Evolutionary conservation across 2,329 filamentous ascomycete genomes (phyloP), one percentile per base, ranked within the genome.

Genomic region (Neofusicoccum cordaticola): DNA sequence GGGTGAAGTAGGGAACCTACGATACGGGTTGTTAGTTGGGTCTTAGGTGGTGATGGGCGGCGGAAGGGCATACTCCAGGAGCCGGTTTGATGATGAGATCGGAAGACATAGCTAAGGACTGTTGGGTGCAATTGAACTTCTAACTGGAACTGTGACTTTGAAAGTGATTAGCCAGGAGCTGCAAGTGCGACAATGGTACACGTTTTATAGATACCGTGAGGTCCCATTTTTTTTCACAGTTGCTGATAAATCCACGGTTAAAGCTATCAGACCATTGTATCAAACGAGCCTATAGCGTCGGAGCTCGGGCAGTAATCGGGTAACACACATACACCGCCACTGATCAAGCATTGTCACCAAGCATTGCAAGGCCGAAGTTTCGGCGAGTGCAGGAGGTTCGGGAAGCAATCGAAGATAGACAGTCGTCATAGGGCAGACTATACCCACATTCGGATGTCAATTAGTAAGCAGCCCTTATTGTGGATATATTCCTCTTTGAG

Each of bases 1-100:
- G 81, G 3, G 81, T 84, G 71, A 81, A 84, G 73, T 81, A 83
- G 9, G 80, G 72, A 44, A 77, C 70, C 76, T 79, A 47, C 9
- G 13, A 2, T 9, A n/a, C 27, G 7, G 13, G 3, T 22, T 22
- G 35, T 51, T 42, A 44, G 34, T 51, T 9, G 31, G 17, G 12
- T 17, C 37, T 27, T 17, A 44, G 2, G 8, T 17, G 22, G 6
- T 44, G 37, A 11, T 39, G 52, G 52, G 3, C 11, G 2, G 4
- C 3, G 12, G 11, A 12, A 6, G 22, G 12, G 39, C 52, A 44
- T 45, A 58, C 53, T 27, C 39, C 53, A 4, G 53, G 53, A 7
- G 53, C 53, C 27, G 53, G 19, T 3, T n/a, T 35, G 41, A 42
- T 58, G 53, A 58, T 22, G n/a, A 58, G 41, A 13, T 58, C 53